Base-by-base conservation (phyloP, 2,329 filamentous ascomycete species). In the Rhinocladiella mackenziei region DNA sequence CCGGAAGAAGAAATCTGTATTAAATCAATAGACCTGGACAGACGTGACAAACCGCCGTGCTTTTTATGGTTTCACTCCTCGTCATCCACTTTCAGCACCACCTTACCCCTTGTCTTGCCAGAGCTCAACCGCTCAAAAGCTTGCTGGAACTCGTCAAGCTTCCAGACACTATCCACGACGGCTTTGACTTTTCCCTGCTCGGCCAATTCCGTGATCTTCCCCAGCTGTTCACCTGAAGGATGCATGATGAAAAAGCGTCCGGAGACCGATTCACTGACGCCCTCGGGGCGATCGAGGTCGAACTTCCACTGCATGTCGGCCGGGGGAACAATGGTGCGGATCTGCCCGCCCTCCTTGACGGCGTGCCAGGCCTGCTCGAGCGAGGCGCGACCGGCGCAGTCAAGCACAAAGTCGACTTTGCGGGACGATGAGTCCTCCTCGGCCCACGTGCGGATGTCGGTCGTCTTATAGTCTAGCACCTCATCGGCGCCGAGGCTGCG, bases 381-480 rank as follows among this genome's bases (percentile, higher is more conserved):
- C 2, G 65, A 61, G 43, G 59, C 58, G 8, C 67, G 61, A 5
- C 72, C 72, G 26, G 69, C 60, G 36, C 62, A 67, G 55, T 74
- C 71, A 41, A 74, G 45, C 9, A 72, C 64, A 4, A 73, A 39
- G 54, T 74, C 70, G 17, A 70, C 66, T 41, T 62, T 60, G 4
- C 50, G 51, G 2, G 26, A 36, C 4, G n/a, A n/a, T n/a, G 54
- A 55, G 5, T 59, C 53, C 31, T 57, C 51, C 23, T 53, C 39
- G 9, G 58, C 58, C 68, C 66, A 73, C 1, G 53, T 51, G 26
- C 56, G 55, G 10, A 68, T 19, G 42, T 59, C 48, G 11, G 51
- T 56, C 14, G 50, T 54, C 15, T 54, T 60, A 52, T 72, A 72
- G 51, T 73, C 61, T 9, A 74, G 46, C 15, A 65, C 64, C 30